Evolutionary conservation across 257 asterid species (phyloP).

Genomic region (Galeopsis tetrahit): DNA sequence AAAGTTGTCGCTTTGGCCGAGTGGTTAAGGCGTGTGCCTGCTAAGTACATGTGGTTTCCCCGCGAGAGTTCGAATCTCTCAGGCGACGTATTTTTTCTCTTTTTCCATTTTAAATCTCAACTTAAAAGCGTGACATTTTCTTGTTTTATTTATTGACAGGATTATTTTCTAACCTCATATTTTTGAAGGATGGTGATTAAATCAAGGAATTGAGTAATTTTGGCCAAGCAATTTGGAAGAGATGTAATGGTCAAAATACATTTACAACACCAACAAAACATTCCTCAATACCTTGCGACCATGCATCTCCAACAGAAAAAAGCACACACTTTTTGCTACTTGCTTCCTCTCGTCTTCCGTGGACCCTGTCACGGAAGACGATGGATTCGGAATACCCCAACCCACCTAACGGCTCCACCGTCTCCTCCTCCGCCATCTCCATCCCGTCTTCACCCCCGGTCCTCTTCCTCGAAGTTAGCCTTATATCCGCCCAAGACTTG

Average conservation of each 20-base stretch:
- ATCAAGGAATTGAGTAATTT: conserved; percentile 28
- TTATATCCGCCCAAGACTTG: conserved; percentile 79
- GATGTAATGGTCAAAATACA: conserved; percentile 44
- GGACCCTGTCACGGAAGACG: conserved; percentile 30
- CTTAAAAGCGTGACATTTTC: too few species aligned
- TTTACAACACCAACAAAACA: conserved; percentile 34
- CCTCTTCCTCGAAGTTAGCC: conserved; percentile 50
- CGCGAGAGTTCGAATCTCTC: conserved; percentile 99
- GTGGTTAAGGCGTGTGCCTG: conserved; percentile 81
- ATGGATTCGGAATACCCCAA: conserved; percentile 52
- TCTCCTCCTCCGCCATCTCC: conserved; percentile 42
- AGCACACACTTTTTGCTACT: conserved; percentile 18
- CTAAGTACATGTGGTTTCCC: conserved; percentile 97
- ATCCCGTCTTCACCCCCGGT: not conserved
- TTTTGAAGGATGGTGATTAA: conserved; percentile 9
- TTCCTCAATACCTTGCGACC: conserved; percentile 30
- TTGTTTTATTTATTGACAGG: not conserved
- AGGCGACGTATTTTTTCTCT: conserved; percentile 63
- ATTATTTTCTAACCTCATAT: not conserved
- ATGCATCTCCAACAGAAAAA: conserved; percentile 35
- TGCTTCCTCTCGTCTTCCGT: conserved; percentile 24
- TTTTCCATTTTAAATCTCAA: too few species aligned
- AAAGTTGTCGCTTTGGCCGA: conserved; percentile 61
- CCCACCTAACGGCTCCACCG: conserved; percentile 52
- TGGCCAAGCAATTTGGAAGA: conserved; percentile 34